Percentiles rank a stretch among this genome's conserved stretches.
phyloP scores from a whole-genome alignment of 2,329 filamentous ascomycete genomes.

The Cyphellophora attinorum region DNA sequence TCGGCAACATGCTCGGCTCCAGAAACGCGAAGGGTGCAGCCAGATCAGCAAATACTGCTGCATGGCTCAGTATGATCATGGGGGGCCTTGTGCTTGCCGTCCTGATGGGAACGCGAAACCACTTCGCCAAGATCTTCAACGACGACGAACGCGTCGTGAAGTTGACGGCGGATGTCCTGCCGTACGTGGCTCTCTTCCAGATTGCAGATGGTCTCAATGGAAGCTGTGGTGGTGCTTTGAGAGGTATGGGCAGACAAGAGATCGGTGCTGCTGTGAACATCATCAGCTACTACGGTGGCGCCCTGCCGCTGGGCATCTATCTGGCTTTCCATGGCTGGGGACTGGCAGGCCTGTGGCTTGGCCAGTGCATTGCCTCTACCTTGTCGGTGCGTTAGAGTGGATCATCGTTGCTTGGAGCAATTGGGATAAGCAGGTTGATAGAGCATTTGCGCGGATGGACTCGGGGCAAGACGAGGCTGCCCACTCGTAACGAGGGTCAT shows the following conservation, averaged over 20 bases:
- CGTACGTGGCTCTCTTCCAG: conserved; percentile 80
- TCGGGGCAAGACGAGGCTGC: conserved; percentile 22
- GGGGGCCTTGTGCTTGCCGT: conserved; percentile 58
- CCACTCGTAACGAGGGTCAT: no score
- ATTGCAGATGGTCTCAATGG: conserved; percentile 83
- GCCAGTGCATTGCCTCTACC: conserved; percentile 72
- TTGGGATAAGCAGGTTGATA: conserved; percentile 65
- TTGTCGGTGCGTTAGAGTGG: conserved; percentile 74
- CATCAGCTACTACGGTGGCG: conserved; percentile 73
- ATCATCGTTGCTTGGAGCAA: conserved; percentile 65
- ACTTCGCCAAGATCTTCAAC: conserved; percentile 74
- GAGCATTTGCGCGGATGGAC: conserved; percentile 62
- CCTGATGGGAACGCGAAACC: conserved; percentile 60
- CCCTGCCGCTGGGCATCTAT: conserved; percentile 71
- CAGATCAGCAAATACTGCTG: conserved; percentile 65
- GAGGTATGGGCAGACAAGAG: conserved; percentile 81
- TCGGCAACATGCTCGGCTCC: conserved; percentile 72
- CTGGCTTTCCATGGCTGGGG: conserved; percentile 83
- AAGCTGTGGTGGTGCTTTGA: conserved; percentile 67
- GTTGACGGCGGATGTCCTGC: conserved; percentile 71
- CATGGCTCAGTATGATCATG: conserved; percentile 60
- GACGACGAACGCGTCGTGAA: conserved; percentile 61
- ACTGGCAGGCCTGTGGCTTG: conserved; percentile 69
- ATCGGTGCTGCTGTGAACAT: conserved; percentile 75
- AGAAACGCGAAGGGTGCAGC: conserved; percentile 56